A percentile compares a stretch with the other conserved stretches of the same genome.
phyloP scores from a whole-genome alignment of 2,329 filamentous ascomycete genomes.

The Exophiala aquamarina region DNA sequence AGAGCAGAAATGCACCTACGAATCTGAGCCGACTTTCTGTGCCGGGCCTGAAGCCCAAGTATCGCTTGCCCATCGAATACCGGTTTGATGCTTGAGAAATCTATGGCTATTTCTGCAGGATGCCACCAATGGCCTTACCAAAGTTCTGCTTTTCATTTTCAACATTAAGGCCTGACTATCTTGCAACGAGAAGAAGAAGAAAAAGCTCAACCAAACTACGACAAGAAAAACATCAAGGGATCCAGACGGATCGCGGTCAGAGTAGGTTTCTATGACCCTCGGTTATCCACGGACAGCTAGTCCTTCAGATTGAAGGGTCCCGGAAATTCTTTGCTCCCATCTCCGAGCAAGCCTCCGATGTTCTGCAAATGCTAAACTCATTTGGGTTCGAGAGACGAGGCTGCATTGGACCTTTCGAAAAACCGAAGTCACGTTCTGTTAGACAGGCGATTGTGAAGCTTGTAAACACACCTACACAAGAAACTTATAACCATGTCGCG shows the following conservation, averaged over 20 bases:
- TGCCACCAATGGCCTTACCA: constrained; percentile 12
- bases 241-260: too few species aligned
- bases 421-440: background rate
- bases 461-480: too few species aligned
- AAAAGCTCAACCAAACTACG: background rate
- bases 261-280: background rate
- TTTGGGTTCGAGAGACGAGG: background rate
- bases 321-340: too few species aligned
- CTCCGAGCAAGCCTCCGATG: too few species aligned
- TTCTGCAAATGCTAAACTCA: constrained; percentile 3
- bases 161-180: too few species aligned
- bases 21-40: constrained; percentile 51
- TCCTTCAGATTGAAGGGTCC: too few species aligned
- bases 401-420: background rate
- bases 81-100: constrained; percentile 6
- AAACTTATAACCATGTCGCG: constrained; percentile 16
- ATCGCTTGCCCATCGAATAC: constrained; percentile 24
- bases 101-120: constrained; percentile 8
- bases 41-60: constrained; percentile 20
- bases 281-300: constrained; percentile 10
- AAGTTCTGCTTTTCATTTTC: constrained; percentile 16
- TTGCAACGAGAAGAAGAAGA: constrained; percentile 3
- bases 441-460: too few species aligned
- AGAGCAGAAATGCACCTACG: constrained; percentile 42
- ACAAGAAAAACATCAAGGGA: constrained; percentile 3